Evolutionary conservation across 2,329 filamentous ascomycete species (phyloP).

Genomic region (Phoma herbarum): DNA sequence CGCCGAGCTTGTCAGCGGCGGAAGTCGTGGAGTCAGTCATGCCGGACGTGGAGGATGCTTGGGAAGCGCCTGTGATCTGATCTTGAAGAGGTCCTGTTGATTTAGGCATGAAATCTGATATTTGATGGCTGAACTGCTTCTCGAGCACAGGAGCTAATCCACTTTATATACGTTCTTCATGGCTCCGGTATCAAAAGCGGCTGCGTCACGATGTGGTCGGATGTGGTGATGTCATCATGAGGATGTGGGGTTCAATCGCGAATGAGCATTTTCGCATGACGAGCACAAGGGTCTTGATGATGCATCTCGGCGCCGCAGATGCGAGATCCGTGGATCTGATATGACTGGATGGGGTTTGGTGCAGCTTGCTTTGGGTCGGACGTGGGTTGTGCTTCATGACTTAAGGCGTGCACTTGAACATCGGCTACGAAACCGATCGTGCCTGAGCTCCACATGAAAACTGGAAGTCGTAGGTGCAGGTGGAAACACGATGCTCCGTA

Average conservation of each 20-base stretch:
- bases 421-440: slow-evolving; percentile 2
- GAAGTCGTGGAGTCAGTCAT: slow-evolving; percentile 36
- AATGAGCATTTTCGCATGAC: slow-evolving; percentile 20
- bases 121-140: background rate
- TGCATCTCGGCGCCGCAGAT: slow-evolving; percentile 17
- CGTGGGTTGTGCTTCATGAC: slow-evolving; percentile 1
- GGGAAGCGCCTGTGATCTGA: slow-evolving; percentile 28
- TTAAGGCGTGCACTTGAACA: slow-evolving; percentile 8
- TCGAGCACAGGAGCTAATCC: too few species aligned
- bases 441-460: slow-evolving; percentile 4
- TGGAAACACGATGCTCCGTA: slow-evolving; percentile 7
- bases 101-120: slow-evolving; percentile 28
- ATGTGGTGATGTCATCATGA: slow-evolving; percentile 30
- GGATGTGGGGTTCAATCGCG: slow-evolving; percentile 4
- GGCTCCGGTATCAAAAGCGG: slow-evolving; percentile 4
- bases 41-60: slow-evolving; percentile 21
- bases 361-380: background rate
- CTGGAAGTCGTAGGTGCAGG: slow-evolving; percentile 1
- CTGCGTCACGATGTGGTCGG: slow-evolving; percentile 18
- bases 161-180: slow-evolving; percentile 9
- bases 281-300: slow-evolving; percentile 19
- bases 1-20: slow-evolving; percentile 41
- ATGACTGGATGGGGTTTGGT: slow-evolving; percentile 13
- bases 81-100: slow-evolving; percentile 35
- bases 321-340: slow-evolving; percentile 17